phyloP scores from a whole-genome alignment of 768 basidiomycete species.

The Tylopilus intermedius region DNA sequence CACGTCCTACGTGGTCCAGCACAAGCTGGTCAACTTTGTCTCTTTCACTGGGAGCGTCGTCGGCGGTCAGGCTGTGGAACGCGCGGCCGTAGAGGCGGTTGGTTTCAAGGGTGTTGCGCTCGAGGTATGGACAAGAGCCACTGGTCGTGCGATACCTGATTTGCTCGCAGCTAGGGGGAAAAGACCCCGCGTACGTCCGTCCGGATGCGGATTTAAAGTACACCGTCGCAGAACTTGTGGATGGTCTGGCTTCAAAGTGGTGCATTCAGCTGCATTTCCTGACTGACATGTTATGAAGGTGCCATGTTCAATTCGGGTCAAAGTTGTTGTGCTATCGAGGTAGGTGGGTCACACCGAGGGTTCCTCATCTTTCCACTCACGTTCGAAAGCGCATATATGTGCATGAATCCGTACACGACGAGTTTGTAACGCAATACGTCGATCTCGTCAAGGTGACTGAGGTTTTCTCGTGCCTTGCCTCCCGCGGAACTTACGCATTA shows the following conservation, averaged over 20 bases:
- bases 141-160: neutral
- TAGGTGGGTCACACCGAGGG: conserved; percentile 25
- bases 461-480: neutral
- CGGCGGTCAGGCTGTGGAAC: conserved; percentile 70
- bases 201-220: conserved; percentile 81
- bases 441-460: conserved; percentile 65
- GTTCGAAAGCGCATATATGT: conserved; percentile 80
- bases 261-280: neutral
- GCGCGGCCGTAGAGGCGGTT: conserved; percentile 55
- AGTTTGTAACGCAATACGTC: conserved; percentile 71
- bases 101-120: conserved; percentile 86
- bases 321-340: conserved; percentile 93
- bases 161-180: conserved; percentile 77
- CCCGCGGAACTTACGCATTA: neutral
- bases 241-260: conserved; percentile 48
- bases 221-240: conserved; percentile 81
- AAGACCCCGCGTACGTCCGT: conserved; percentile 95
- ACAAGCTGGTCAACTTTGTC: conserved; percentile 71
- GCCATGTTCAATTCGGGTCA: conserved; percentile 98
- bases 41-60: conserved; percentile 87
- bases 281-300: conserved; percentile 38
- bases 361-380: neutral
- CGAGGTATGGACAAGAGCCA: conserved; percentile 46
- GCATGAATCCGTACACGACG: conserved; percentile 75
- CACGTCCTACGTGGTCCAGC: conserved; percentile 55